Conservation (phyloP, 768 basidiomycete species). For the Termitomyces titanicus region DNA sequence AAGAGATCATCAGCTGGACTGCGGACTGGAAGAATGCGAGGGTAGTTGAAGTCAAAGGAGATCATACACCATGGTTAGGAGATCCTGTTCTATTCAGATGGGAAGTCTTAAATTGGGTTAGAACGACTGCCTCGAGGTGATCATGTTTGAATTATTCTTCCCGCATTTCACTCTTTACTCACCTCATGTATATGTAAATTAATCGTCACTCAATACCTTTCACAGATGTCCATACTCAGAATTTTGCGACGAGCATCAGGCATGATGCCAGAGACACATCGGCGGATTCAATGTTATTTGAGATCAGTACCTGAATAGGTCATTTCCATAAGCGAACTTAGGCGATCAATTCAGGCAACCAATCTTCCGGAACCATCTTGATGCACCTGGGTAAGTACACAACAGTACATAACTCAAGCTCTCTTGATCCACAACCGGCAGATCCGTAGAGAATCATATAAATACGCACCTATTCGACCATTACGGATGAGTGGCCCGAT, state of each 20-base stretch:
- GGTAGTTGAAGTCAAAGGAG: conserved; percentile 22
- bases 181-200: not conserved
- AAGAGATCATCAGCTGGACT: conserved; percentile 18
- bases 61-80: conserved; percentile 27
- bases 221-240: not conserved
- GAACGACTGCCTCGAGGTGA: conserved; percentile 10
- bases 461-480: not conserved
- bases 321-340: not conserved
- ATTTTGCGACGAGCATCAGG: not conserved
- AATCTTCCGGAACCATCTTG: not conserved
- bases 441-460: not conserved
- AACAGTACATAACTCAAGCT: not conserved
- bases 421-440: not conserved
- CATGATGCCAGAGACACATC: no score
- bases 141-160: not conserved
- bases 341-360: not conserved
- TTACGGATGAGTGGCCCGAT: conserved; percentile 4
- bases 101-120: conserved; percentile 21
- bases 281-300: not conserved
- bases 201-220: not conserved
- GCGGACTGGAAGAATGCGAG: conserved; percentile 22
- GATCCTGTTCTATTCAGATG: conserved; percentile 19
- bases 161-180: not conserved
- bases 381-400: not conserved
- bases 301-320: not conserved